phyloP scores from a whole-genome alignment of 78 protist genomes.

The Dictyostelium firmibasis region DNA sequence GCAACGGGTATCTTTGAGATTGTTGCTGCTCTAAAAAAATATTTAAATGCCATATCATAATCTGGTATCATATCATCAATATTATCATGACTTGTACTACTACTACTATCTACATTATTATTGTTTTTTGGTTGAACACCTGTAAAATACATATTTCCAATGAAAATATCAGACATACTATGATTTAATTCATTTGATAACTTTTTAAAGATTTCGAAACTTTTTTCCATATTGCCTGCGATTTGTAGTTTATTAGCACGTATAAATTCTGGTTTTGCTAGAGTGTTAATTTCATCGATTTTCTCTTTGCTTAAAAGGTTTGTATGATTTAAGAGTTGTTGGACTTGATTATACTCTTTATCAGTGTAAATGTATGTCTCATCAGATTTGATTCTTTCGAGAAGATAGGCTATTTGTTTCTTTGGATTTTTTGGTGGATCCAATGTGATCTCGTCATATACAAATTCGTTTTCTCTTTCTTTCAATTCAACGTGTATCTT shows the following conservation, averaged over 20 bases:
- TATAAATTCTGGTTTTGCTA: background rate
- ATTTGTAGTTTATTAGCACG: background rate
- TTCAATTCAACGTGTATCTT: background rate
- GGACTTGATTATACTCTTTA: background rate
- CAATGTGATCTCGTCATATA: constrained; percentile 1
- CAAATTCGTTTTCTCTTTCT: background rate
- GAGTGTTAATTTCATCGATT: background rate
- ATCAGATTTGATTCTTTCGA: background rate
- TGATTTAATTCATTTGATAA: background rate
- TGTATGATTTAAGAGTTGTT: background rate
- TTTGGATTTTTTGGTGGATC: background rate
- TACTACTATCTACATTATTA: too few species aligned
- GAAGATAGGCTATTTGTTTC: background rate
- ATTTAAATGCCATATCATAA: background rate
- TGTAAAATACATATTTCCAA: constrained; percentile 43
- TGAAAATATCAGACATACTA: constrained; percentile 9
- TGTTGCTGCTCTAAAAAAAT: background rate
- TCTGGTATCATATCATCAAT: background rate
- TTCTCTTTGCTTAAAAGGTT: background rate
- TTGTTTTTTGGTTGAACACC: background rate
- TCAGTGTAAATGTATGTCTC: background rate
- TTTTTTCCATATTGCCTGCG: background rate
- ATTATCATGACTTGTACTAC: too few species aligned
- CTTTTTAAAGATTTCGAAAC: background rate
- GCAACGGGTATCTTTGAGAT: constrained; percentile 13